Base-by-base conservation (phyloP, 495 filamentous ascomycete species). In the Amniculicola lignicola region DNA sequence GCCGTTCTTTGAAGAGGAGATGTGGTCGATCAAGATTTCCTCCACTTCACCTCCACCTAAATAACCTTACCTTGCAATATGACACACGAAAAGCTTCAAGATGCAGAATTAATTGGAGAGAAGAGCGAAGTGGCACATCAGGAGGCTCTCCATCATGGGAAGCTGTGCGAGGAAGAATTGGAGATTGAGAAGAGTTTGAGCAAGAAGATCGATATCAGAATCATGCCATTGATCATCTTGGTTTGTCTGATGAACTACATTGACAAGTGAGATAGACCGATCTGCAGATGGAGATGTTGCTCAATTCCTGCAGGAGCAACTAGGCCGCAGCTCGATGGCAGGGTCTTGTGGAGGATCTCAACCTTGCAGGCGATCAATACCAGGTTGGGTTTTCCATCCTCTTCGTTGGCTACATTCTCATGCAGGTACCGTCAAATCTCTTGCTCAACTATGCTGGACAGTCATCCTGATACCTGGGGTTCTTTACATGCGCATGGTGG, bases 231-330 rank as follows among this genome's bases (percentile, higher is more conserved):
- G 62, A 72, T 81, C 0, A 79, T 82, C 44, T 45, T 79, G 22
- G 75, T 81, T 5, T 82, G 80, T 51, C 64, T 82, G 27, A 74
- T 82, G 69, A 82, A 82, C 51, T 79, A 79, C 56, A 78, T 81
- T 27, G 78, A 82, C 11, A 7, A 12, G 11, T 11, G 14, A 4
- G 1, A 29, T 15, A 12, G 7, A n/a, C 21, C 2, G 3, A 11
- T 0, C 3, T 50, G 16, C 29, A 1, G 1, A 3, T 37, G n/a
- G 16, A 41, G 21, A 10, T 39, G 18, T 4, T 49, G 33, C n/a
- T 15, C 35, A 24, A 12, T 43, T n/a, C 36, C 15, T 28, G 3
- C 31, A 53, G 66, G 66, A 82, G 81, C 64, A 81, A 81, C 41
- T 78, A 79, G 53, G 77, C 79, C 5, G 75, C 79, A 2, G 64